Conservation (phyloP, 352 stramenopile genomes). For the Globisporangium abappressorium region DNA sequence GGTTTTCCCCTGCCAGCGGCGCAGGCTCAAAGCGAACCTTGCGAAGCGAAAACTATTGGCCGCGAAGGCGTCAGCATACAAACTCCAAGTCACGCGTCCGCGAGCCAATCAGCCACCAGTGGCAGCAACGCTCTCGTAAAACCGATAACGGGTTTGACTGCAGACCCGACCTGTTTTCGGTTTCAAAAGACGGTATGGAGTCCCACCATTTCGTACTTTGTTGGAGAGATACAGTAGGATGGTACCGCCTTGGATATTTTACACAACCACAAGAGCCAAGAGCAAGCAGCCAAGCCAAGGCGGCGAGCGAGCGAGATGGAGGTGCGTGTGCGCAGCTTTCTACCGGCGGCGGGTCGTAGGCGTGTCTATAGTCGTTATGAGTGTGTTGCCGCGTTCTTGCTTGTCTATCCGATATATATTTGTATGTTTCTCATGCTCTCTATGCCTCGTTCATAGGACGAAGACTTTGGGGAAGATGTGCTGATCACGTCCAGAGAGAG, state of each 20-base stretch:
- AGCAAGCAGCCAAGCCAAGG: background rate
- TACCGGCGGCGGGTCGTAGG: too few relatives aligned
- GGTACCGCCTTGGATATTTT: background rate
- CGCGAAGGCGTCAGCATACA: constrained; percentile 71
- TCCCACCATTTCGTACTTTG: background rate
- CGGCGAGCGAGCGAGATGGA: constrained; percentile 18
- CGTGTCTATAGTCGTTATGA: background rate
- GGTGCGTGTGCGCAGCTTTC: constrained; percentile 10
- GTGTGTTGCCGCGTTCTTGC: background rate
- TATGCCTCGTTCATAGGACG: constrained; percentile 36
- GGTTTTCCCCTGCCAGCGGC: constrained; percentile 21
- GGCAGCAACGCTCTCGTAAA: background rate
- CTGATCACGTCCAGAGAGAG: constrained; percentile 30
- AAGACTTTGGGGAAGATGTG: constrained; percentile 81
- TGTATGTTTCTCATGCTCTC: background rate
- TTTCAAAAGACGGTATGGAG: background rate
- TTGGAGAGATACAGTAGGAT: background rate
- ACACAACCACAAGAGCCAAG: background rate
- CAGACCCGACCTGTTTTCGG: background rate
- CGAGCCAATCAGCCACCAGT: constrained; percentile 32
- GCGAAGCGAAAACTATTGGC: constrained; percentile 72
- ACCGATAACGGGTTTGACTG: background rate
- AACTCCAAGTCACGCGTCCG: constrained; percentile 38
- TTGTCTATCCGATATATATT: background rate
- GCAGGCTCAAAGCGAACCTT: constrained; percentile 17